Conservation (phyloP, 2,329 filamentous ascomycete species). For the Beauveria caledonica region DNA sequence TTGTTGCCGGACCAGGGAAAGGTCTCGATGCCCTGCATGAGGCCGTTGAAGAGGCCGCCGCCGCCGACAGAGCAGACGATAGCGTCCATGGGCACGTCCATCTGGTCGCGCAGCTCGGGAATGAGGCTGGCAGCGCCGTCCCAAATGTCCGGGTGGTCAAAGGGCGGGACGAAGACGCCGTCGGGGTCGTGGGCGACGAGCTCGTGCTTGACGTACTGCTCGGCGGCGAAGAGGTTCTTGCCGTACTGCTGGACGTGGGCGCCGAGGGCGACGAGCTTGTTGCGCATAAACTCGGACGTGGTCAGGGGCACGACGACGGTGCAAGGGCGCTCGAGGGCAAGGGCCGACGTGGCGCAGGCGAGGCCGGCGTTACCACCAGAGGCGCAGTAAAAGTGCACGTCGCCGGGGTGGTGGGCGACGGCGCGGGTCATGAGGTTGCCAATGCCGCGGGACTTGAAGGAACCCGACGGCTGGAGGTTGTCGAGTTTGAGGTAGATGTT, state of each 20-base stretch:
- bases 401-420: conserved; percentile 23
- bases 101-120: conserved; percentile 36
- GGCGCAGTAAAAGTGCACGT: conserved; percentile 67
- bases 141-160: conserved; percentile 63
- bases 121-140: conserved; percentile 54
- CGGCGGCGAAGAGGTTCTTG: conserved; percentile 60
- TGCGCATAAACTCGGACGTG: conserved; percentile 61
- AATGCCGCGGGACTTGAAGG: conserved; percentile 77
- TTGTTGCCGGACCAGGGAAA: conserved; percentile 24
- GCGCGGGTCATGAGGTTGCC: conserved; percentile 56
- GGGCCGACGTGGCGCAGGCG: conserved; percentile 67
- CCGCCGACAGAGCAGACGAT: conserved; percentile 75
- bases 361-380: conserved; percentile 81
- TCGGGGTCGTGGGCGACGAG: conserved; percentile 43
- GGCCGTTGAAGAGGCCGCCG: conserved; percentile 69
- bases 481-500: conserved; percentile 81
- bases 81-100: conserved; percentile 48
- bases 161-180: conserved; percentile 60
- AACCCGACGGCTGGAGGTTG: conserved; percentile 74
- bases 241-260: conserved; percentile 62
- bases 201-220: conserved; percentile 53
- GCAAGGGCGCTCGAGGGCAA: conserved; percentile 52
- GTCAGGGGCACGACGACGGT: conserved; percentile 67
- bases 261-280: conserved; percentile 61
- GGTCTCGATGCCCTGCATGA: conserved; percentile 60